Conservation (phyloP, 108 stramenopile species). For the Bacterosira constricta region DNA sequence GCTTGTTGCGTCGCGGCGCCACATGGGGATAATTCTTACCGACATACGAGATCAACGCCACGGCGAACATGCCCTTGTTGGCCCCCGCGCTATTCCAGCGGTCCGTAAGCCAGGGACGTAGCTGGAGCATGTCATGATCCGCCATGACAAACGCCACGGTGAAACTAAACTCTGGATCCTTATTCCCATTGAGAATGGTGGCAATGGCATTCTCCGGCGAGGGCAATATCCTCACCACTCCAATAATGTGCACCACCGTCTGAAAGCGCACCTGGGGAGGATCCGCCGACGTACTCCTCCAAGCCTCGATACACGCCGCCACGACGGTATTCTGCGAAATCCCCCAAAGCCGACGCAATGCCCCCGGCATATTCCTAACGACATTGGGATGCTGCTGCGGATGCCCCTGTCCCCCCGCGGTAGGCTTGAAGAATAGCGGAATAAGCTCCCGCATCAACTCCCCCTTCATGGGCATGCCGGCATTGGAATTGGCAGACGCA, state of each 20-base stretch:
- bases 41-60: conserved; percentile 66
- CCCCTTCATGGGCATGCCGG: conserved; percentile 80
- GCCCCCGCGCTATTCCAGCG: conserved; percentile 43
- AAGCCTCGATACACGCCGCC: conserved; percentile 87
- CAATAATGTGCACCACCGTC: conserved; percentile 83
- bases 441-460: conserved; percentile 93
- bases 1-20: conserved; percentile 48
- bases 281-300: conserved; percentile 74
- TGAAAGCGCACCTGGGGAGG: conserved; percentile 59
- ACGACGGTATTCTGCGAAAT: conserved; percentile 87
- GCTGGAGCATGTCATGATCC: conserved; percentile 80
- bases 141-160: conserved; percentile 85
- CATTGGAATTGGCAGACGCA: conserved; percentile 51
- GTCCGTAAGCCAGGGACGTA: conserved; percentile 80
- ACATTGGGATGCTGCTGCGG: conserved; percentile 44
- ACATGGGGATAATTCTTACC: conserved; percentile 66
- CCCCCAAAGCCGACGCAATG: conserved; percentile 83
- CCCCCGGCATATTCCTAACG: conserved; percentile 78
- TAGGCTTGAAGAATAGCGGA: conserved; percentile 90
- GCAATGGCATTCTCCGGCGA: conserved; percentile 71
- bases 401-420: background rate
- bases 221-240: conserved; percentile 70
- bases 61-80: conserved; percentile 49
- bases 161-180: conserved; percentile 83
- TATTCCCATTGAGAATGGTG: conserved; percentile 71